Percentiles rank a stretch among this genome's conserved stretches.
phyloP scores from a whole-genome alignment of 2,329 filamentous ascomycete genomes.

The Xylogone sp. region DNA sequence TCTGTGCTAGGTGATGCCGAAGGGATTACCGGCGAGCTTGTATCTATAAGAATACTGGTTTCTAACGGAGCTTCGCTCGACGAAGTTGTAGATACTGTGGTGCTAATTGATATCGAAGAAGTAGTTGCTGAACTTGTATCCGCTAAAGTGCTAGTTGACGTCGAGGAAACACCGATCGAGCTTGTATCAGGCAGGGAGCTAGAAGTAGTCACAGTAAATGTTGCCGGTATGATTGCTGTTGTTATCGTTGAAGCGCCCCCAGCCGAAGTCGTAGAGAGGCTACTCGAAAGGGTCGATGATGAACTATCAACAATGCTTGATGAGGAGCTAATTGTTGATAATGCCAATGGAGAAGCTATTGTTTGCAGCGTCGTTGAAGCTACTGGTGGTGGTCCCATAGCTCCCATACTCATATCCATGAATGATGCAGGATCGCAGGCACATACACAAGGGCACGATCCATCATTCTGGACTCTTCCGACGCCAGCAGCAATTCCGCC shows the following conservation, averaged over 20 bases:
- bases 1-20: neutral
- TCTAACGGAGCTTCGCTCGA: neutral
- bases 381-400: neutral
- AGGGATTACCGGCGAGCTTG: neutral
- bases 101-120: neutral
- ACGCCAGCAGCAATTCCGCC: slow-evolving; percentile 13
- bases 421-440: slow-evolving; percentile 18
- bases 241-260: neutral
- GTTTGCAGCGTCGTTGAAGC: slow-evolving; percentile 2
- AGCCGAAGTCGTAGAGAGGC: neutral
- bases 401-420: slow-evolving; percentile 2
- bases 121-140: neutral
- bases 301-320: neutral
- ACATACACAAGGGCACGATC: slow-evolving; percentile 18
- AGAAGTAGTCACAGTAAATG: neutral
- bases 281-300: neutral
- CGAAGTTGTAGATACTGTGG: neutral
- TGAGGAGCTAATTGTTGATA: neutral
- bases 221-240: slow-evolving; percentile 5
- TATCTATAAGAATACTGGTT: neutral
- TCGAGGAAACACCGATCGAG: neutral
- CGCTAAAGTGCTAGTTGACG: neutral
- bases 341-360: neutral
- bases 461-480: slow-evolving; percentile 11
- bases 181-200: neutral